A percentile compares a stretch with the other conserved stretches of the same genome.
Evolutionary conservation across 805 yeast genomes (phyloP).

Genomic region (Starmerella etchellsii): DNA sequence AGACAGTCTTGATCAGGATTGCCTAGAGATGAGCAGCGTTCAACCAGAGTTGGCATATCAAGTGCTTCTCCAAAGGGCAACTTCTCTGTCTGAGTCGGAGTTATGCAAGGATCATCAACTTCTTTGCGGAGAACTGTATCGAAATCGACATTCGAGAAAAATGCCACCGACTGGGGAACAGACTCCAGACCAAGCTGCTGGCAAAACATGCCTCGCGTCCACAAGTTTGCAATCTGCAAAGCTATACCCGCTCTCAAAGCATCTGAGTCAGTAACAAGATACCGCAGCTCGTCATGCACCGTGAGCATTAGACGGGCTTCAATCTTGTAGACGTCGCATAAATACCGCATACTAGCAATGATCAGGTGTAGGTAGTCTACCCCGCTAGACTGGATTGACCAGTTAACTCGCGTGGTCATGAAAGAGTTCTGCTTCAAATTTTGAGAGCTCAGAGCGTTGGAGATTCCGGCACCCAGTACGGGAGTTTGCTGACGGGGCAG

Average conservation of each 20-base stretch:
- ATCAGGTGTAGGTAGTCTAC: slow-evolving; percentile 87
- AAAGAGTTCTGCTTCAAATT: slow-evolving; percentile 53
- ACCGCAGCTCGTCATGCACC: slow-evolving; percentile 91
- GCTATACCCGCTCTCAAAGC: slow-evolving; percentile 66
- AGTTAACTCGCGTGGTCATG: slow-evolving; percentile 81
- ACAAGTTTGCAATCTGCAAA: slow-evolving; percentile 74
- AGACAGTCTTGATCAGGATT: neutral
- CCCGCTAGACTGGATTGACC: slow-evolving; percentile 98
- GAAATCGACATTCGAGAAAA: slow-evolving; percentile 85
- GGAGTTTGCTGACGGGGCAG: slow-evolving; percentile 77
- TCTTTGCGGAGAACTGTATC: slow-evolving; percentile 84
- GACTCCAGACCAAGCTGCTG: slow-evolving; percentile 82
- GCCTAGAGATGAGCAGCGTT: slow-evolving; percentile 19
- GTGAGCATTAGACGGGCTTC: slow-evolving; percentile 72
- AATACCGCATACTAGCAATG: slow-evolving; percentile 75
- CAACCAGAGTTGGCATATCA: slow-evolving; percentile 42
- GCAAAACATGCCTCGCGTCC: slow-evolving; percentile 95
- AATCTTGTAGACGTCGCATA: slow-evolving; percentile 48
- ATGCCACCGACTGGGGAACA: slow-evolving; percentile 89
- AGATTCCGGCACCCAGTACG: slow-evolving; percentile 82
- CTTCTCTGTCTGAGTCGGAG: slow-evolving; percentile 67
- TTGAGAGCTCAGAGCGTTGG: slow-evolving; percentile 58
- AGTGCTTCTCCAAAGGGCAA: slow-evolving; percentile 71
- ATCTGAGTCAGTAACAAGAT: slow-evolving; percentile 59
- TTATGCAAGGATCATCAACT: slow-evolving; percentile 79